Evolutionary conservation across 805 yeast species (phyloP), one percentile per base, ranked within the genome.

Genomic region (Wickerhamomyces canadensis): DNA sequence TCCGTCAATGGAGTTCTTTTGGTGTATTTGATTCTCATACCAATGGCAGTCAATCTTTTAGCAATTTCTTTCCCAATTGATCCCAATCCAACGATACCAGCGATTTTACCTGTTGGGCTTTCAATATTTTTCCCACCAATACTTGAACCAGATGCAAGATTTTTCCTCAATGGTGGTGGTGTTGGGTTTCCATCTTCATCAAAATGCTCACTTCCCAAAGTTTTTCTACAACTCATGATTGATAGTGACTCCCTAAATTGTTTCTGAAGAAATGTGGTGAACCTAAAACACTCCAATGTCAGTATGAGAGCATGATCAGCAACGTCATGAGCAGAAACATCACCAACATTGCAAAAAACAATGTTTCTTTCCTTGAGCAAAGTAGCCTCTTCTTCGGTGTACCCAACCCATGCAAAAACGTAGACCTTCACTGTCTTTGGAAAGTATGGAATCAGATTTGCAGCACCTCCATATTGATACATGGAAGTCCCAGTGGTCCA

Each of bases 21-120:
- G 37, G 75, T 68, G 46, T 83, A 84, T 39, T 70, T 69, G 25
- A 84, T 65, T 16, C 72, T 60, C 85, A 84, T 78, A 6, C 85
- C 87, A 22, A 84, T 56, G n/a, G 61, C 62, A 33, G 62, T 36
- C 42, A 84, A 64, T 48, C 80, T 68, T 33, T 58, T 59, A 4
- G 79, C 93, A 39, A 82, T 74, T 21, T 69, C 66, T 52, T 71
- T 70, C 9, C 94, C 95, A 48, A 84, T 84, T 16, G 76, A 67
- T 1, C 95, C 94, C 49, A 84, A 78, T 0, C 94, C 95, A 3
- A 82, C 74, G 22, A 84, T 68, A 3, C 79, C 75, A 1, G 68
- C 87, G 18, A 63, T 64, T 51, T 76, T 79, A 15, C 77, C 77
- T 12, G 58, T 55, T 6, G 88, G 87, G 5, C 76, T 67, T 17